A percentile compares a stretch with the other conserved stretches of the same genome.
These are phyloP conservation scores for Graphiopsis chlorocephala DNA, from an alignment of 2,329 filamentous ascomycete species.

Conservation along the genomic window DNA sequence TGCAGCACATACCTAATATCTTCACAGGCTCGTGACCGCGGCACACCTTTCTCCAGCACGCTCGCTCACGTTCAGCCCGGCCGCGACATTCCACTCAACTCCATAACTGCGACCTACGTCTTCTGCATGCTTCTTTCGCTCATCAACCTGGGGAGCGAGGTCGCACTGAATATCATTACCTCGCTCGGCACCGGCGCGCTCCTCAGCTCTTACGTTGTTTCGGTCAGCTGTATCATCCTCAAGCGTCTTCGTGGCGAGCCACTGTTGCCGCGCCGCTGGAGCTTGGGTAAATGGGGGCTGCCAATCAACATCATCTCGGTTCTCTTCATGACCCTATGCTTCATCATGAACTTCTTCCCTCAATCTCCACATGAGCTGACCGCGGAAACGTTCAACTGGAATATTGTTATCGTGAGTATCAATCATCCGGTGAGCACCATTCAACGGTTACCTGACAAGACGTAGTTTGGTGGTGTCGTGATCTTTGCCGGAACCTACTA, in stretches of 20 bases:
- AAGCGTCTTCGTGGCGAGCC: slow-evolving; percentile 35
- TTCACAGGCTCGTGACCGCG: slow-evolving; percentile 38
- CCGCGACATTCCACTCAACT: slow-evolving; percentile 32
- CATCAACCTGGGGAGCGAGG: slow-evolving; percentile 28
- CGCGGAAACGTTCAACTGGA: slow-evolving; percentile 48
- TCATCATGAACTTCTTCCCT: slow-evolving; percentile 38
- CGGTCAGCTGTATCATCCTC: slow-evolving; percentile 37
- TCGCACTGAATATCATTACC: slow-evolving; percentile 39
- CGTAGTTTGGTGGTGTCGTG: slow-evolving; percentile 18
- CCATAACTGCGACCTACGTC: slow-evolving; percentile 25
- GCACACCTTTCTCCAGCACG: slow-evolving; percentile 38
- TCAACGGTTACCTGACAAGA: background rate
- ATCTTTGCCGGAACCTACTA: slow-evolving; percentile 22
- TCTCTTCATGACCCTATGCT: slow-evolving; percentile 43
- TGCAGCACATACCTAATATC: slow-evolving; percentile 28
- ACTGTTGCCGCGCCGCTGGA: slow-evolving; percentile 39
- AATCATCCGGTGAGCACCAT: background rate
- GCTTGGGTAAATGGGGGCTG: slow-evolving; percentile 39
- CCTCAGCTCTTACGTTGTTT: slow-evolving; percentile 41
- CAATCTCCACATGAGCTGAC: slow-evolving; percentile 32
- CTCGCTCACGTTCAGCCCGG: slow-evolving; percentile 26
- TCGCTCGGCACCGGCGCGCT: slow-evolving; percentile 40
- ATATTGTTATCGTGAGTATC: slow-evolving; percentile 8
- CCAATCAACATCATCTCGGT: slow-evolving; percentile 37
- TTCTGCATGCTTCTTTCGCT: slow-evolving; percentile 27